Conservation (phyloP, 306 rosid genomes). For the Nissolia schottii region DNA sequence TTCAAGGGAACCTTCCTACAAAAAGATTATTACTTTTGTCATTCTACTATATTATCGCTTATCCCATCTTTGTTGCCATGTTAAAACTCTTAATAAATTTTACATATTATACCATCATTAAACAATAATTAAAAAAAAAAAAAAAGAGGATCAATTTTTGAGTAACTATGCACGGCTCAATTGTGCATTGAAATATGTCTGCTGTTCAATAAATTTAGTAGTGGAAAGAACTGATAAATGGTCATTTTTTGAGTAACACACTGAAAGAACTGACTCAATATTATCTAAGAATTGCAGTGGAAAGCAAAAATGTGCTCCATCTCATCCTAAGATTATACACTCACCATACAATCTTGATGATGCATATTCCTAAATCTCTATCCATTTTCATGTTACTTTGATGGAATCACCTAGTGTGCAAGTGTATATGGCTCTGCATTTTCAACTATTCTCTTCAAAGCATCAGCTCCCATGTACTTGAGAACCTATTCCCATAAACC, state of each 20-base stretch:
- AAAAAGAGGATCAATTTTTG: too few relatives aligned
- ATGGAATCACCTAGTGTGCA: slow-evolving; percentile 8
- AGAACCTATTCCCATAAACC: slow-evolving; percentile 36
- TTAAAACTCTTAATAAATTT: too few relatives aligned
- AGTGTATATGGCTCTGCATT: slow-evolving; percentile 40
- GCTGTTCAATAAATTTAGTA: not conserved
- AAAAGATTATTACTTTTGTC: too few relatives aligned
- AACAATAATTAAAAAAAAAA: too few relatives aligned
- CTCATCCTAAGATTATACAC: not conserved
- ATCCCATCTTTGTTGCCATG: too few relatives aligned
- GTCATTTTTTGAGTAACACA: not conserved
- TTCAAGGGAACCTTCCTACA: too few relatives aligned
- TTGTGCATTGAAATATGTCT: not conserved
- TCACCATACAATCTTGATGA: slow-evolving; percentile 13
- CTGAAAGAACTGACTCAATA: not conserved
- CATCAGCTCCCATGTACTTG: slow-evolving; percentile 41
- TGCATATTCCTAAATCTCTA: not conserved
- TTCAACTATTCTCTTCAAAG: slow-evolving; percentile 41
- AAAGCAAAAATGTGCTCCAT: not conserved
- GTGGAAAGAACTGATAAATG: not conserved
- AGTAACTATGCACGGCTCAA: not conserved
- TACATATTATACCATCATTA: too few relatives aligned
- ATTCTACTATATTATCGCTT: too few relatives aligned
- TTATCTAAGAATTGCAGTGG: not conserved
- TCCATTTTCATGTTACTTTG: slow-evolving; percentile 7